Percentiles rank a stretch among this genome's conserved stretches.
Evolutionary conservation across 805 yeast species (phyloP).

Genomic region (Maudiozyma saulgeensis): DNA sequence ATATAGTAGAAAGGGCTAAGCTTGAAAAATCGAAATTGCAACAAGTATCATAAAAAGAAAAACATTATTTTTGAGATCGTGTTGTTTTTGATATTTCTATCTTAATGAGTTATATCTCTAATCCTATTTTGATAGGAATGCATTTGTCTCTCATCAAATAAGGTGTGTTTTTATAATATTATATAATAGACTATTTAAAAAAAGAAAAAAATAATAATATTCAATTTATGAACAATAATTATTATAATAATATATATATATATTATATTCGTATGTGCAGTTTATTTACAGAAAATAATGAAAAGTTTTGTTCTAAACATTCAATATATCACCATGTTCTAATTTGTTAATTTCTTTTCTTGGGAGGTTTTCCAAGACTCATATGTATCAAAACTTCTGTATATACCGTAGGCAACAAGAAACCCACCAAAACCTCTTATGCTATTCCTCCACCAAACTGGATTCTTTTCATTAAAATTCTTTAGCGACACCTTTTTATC

Average conservation of each 20-base stretch:
- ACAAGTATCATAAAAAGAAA: conserved; percentile 14
- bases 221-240: too few species aligned
- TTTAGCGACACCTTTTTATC: conserved; percentile 32
- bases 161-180: too few species aligned
- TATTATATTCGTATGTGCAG: too few species aligned
- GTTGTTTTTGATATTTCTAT: not conserved
- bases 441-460: conserved; percentile 53
- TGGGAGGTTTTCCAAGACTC: conserved; percentile 3
- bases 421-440: conserved; percentile 46
- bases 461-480: conserved; percentile 33
- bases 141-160: too few species aligned
- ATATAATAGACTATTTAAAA: too few species aligned
- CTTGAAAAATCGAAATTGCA: conserved; percentile 15
- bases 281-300: not conserved
- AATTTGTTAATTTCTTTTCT: not conserved
- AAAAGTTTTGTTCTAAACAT: not conserved
- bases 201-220: too few species aligned
- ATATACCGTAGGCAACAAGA: conserved; percentile 47
- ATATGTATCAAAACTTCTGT: conserved; percentile 46
- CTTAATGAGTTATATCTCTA: too few species aligned
- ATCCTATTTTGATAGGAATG: too few species aligned
- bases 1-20: conserved; percentile 23
- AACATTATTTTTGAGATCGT: not conserved
- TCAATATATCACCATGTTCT: not conserved
- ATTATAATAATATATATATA: too few species aligned